A percentile compares a stretch with the other conserved stretches of the same genome.
Evolutionary conservation across 2,329 filamentous ascomycete genomes (phyloP).

Genomic region (Paraphaeosphaeria sporulosa): DNA sequence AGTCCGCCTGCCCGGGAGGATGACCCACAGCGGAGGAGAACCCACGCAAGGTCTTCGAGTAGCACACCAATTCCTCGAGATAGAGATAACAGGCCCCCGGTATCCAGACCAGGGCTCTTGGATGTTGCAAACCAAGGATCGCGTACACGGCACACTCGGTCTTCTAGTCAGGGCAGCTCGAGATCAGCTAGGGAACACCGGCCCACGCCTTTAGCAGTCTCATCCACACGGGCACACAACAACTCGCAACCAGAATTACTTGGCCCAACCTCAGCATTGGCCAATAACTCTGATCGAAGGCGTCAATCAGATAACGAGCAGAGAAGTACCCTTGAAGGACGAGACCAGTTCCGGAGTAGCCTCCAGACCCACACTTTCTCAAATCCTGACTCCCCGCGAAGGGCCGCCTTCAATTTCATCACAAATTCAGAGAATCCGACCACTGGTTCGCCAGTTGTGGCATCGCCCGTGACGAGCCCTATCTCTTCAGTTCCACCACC

Average conservation of each 20-base stretch:
- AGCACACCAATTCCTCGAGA: conserved; percentile 44
- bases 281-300: conserved; percentile 33
- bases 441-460: conserved; percentile 34
- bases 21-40: conserved; percentile 38
- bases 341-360: conserved; percentile 42
- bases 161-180: conserved; percentile 58
- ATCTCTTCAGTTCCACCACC: conserved; percentile 24
- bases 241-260: conserved; percentile 72
- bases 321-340: conserved; percentile 52
- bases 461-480: conserved; percentile 29
- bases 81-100: conserved; percentile 47
- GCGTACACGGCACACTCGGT: conserved; percentile 49
- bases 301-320: conserved; percentile 53
- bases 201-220: conserved; percentile 30
- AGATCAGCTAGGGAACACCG: conserved; percentile 44
- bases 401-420: conserved; percentile 36
- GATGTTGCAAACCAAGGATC: conserved; percentile 48
- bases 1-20: conserved; percentile 40
- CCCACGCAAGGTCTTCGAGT: conserved; percentile 46
- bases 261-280: conserved; percentile 41
- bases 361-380: conserved; percentile 35
- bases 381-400: conserved; percentile 39
- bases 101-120: conserved; percentile 57
- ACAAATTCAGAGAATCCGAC: conserved; percentile 35
- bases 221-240: conserved; percentile 57